phyloP scores from a whole-genome alignment of 1,284 basidiomycete species.

The Flammula alnicola region DNA sequence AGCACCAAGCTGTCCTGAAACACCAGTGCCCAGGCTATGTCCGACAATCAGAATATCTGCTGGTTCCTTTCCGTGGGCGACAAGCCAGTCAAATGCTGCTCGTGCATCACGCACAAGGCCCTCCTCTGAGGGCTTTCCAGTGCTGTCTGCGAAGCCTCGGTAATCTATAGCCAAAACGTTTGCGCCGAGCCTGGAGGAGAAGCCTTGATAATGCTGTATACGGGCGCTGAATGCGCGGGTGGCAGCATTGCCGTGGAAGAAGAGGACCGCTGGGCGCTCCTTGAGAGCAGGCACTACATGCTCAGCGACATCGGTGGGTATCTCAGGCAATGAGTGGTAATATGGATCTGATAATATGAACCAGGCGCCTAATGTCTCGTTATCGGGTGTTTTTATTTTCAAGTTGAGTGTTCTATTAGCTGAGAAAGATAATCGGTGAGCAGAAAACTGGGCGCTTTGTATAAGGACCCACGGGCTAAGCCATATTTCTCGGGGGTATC shows the following conservation, averaged over 20 bases:
- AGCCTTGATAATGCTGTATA: constrained; percentile 62
- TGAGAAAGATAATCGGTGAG: constrained; percentile 30
- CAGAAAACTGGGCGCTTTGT: background rate
- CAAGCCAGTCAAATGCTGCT: constrained; percentile 82
- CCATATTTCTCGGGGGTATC: constrained; percentile 77
- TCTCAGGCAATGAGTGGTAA: constrained; percentile 55
- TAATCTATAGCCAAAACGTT: constrained; percentile 91
- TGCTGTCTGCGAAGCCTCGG: constrained; percentile 91
- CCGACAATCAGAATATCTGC: constrained; percentile 75
- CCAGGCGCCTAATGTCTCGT: constrained; percentile 86
- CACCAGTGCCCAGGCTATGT: constrained; percentile 84
- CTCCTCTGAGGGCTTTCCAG: constrained; percentile 74
- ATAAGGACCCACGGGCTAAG: constrained; percentile 70
- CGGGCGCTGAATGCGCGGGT: constrained; percentile 74
- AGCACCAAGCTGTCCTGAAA: constrained; percentile 66
- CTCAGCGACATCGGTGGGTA: constrained; percentile 38
- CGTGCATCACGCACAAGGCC: constrained; percentile 81
- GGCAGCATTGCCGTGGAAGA: constrained; percentile 90
- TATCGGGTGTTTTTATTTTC: constrained; percentile 74
- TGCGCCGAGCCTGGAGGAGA: constrained; percentile 64
- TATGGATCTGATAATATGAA: constrained; percentile 79
- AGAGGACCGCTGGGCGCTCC: constrained; percentile 77
- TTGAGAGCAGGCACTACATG: constrained; percentile 56
- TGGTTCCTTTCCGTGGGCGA: constrained; percentile 58
- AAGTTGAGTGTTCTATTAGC: constrained; percentile 84